Base-by-base conservation (phyloP, 805 yeast genomes). In the Suhomyces kilbournensis region DNA sequence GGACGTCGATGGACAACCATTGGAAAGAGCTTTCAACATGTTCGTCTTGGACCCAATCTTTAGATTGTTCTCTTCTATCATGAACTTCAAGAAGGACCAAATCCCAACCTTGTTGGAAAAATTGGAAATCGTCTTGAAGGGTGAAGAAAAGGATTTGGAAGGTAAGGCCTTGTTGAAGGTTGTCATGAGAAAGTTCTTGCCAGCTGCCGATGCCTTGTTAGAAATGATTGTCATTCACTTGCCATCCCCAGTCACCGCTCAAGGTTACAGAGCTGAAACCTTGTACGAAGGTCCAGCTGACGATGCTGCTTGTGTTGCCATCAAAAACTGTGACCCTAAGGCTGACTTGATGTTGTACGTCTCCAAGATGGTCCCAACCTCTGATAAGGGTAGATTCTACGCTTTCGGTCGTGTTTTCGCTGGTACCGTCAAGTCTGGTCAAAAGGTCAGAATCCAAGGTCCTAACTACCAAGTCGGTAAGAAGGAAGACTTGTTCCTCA, bases 321-420 rank as follows among this genome's bases (percentile, higher is more conserved):
- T 93, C 82, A 91, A 87, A 84, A 86, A 88, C 86, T 93, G 99
- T 88, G 97, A 93, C 82, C 97, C 98, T 74, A 86, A 78, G 72
- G 97, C 96, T 69, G 98, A 93, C 75, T 88, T 93, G 74, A 93
- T 93, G 99, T 85, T 93, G 75, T 93, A 93, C 91, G 94, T 93
- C 73, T 94, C 98, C 81, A 93, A 93, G 97, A 93, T 93, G 99
- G 98, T 93, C 67, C 99, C 99, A 80, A 93, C 99, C 76, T 93
- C 98, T 68, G 99, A 93, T 81, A 94, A 93, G 85, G 99, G 99
- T 86, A 91, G 99, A 84, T 93, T 93, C 96, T 93, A 91, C 88
- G 99, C 99, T 74, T 94, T 93, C 83, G 99, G 99, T 81, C 94
- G 99, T 86, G 98, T 93, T 76, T 93, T 93, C 84, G 89, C 98